Conservation (phyloP, 2,329 filamentous ascomycete genomes). For the Sordariomycetes sp. region DNA sequence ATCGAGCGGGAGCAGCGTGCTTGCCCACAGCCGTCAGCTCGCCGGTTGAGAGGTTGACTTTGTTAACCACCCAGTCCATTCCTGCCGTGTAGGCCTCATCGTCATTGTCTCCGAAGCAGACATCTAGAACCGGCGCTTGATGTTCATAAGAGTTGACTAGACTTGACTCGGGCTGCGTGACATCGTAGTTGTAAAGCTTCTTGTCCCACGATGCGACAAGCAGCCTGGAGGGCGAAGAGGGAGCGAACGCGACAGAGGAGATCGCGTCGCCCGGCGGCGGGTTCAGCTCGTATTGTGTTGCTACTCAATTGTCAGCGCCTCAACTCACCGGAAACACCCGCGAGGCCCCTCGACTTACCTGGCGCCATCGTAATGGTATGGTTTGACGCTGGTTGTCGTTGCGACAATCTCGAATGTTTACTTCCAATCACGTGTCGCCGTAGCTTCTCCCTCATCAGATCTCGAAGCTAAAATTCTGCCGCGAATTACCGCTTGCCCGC, state of each 20-base stretch:
- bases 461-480: constrained; percentile 17
- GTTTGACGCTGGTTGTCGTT: constrained; percentile 5
- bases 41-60: constrained; percentile 61
- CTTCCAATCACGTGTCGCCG: constrained; percentile 12
- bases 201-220: constrained; percentile 95
- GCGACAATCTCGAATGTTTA: constrained; percentile 22
- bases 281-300: constrained; percentile 72
- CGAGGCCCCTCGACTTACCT: constrained; percentile 25
- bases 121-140: constrained; percentile 77
- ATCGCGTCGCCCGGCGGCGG: constrained; percentile 81
- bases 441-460: background rate
- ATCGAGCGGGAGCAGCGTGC: constrained; percentile 72
- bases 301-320: constrained; percentile 23
- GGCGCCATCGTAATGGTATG: constrained; percentile 25
- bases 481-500: constrained; percentile 14
- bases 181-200: constrained; percentile 83
- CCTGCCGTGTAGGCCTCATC: constrained; percentile 79
- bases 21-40: constrained; percentile 67
- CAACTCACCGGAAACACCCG: background rate
- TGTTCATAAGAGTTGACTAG: constrained; percentile 70
- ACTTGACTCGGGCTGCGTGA: constrained; percentile 38
- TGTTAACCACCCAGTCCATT: constrained; percentile 78
- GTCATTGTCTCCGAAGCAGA: constrained; percentile 80
- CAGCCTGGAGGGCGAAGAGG: constrained; percentile 62
- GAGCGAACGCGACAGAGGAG: constrained; percentile 79